Percentiles rank a stretch among this genome's conserved stretches.
Evolutionary conservation across 805 yeast species (phyloP).

Genomic region (Yueomyces sinensis): DNA sequence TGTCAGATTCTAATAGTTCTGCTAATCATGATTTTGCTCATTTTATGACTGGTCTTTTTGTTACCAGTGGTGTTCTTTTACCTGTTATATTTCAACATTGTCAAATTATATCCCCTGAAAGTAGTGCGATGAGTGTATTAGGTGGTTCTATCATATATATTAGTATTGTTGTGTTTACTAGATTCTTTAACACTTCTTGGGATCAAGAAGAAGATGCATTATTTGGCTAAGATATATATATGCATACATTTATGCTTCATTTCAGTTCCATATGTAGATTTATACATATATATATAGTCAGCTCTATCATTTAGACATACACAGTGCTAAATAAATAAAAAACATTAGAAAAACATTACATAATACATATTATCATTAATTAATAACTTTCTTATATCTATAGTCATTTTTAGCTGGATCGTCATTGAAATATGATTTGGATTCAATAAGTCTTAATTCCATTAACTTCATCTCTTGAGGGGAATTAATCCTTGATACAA

Average conservation of each 20-base stretch:
- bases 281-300: too few species aligned
- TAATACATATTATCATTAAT: not conserved
- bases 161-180: constrained; percentile 70
- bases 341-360: not conserved
- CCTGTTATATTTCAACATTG: constrained; percentile 73
- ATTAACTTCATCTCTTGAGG: constrained; percentile 52
- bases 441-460: constrained; percentile 58
- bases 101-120: constrained; percentile 51
- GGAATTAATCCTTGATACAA: constrained; percentile 35
- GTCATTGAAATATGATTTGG: too few species aligned
- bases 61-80: constrained; percentile 60
- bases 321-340: too few species aligned
- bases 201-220: constrained; percentile 30
- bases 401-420: not conserved
- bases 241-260: too few species aligned
- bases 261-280: too few species aligned
- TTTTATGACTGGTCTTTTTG: constrained; percentile 63
- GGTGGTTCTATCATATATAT: constrained; percentile 82
- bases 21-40: constrained; percentile 63
- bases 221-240: constrained; percentile 19
- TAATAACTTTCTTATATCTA: not conserved
- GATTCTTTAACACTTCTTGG: constrained; percentile 42
- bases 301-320: too few species aligned
- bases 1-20: constrained; percentile 36
- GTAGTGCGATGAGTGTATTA: constrained; percentile 59